These are phyloP conservation scores for Cladosporium phlei DNA, from an alignment of 2,329 filamentous ascomycete genomes.

Conservation along the genomic window DNA sequence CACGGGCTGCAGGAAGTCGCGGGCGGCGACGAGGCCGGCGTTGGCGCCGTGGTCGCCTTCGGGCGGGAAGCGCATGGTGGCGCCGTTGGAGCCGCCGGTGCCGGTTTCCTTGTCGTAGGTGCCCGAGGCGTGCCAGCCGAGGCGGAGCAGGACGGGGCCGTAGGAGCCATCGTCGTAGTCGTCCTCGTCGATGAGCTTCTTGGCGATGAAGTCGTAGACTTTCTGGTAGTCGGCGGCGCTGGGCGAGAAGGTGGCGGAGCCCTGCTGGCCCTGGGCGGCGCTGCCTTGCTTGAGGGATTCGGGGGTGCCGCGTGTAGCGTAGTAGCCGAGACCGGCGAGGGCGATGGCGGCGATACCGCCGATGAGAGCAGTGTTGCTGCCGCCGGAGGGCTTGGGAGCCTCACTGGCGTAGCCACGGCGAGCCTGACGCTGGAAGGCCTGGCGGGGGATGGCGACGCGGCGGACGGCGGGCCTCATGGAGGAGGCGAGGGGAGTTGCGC, in stretches of 20 bases:
- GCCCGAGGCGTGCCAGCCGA: slow-evolving; percentile 91
- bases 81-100: slow-evolving; percentile 92
- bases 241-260: slow-evolving; percentile 58
- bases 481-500: slow-evolving; percentile 39
- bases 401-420: slow-evolving; percentile 68
- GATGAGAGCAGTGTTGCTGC: slow-evolving; percentile 48
- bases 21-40: slow-evolving; percentile 77
- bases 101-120: slow-evolving; percentile 84
- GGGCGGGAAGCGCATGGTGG: slow-evolving; percentile 91
- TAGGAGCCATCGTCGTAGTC: slow-evolving; percentile 97
- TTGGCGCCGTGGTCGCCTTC: slow-evolving; percentile 91
- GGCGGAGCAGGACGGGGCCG: slow-evolving; percentile 80
- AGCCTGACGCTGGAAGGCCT: slow-evolving; percentile 67
- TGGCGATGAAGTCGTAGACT: slow-evolving; percentile 84
- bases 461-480: slow-evolving; percentile 55
- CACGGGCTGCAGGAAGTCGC: slow-evolving; percentile 88
- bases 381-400: slow-evolving; percentile 22
- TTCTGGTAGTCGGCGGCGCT: slow-evolving; percentile 88
- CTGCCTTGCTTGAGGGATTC: slow-evolving; percentile 28
- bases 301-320: slow-evolving; percentile 50
- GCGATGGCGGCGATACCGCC: slow-evolving; percentile 55
- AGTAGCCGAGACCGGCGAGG: slow-evolving; percentile 63
- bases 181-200: slow-evolving; percentile 76
- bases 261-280: slow-evolving; percentile 39
- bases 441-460: slow-evolving; percentile 55